Evolutionary conservation across 2,329 filamentous ascomycete species (phyloP).

Genomic region (Arthrobotrys sinensis): DNA sequence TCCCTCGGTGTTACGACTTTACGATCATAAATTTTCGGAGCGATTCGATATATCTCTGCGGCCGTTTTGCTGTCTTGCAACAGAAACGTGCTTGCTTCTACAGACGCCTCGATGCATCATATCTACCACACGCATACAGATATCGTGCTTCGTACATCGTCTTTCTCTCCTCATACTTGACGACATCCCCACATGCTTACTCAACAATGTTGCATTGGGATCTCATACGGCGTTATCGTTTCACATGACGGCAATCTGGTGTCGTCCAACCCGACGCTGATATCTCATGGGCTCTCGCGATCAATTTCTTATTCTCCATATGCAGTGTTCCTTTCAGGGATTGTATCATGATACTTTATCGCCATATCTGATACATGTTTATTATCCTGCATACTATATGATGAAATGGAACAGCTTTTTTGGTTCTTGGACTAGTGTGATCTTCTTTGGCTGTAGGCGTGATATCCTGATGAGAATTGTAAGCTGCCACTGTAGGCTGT

Average conservation of each 20-base stretch:
- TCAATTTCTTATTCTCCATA: neutral
- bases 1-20: conserved; percentile 30
- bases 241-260: conserved; percentile 13
- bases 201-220: conserved; percentile 10
- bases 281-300: neutral
- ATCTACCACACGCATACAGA: conserved; percentile 11
- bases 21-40: neutral
- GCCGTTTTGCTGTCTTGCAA: conserved; percentile 10
- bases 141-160: conserved; percentile 18
- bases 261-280: conserved; percentile 45
- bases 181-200: conserved; percentile 3
- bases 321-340: neutral
- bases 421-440: neutral
- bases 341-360: conserved; percentile 36
- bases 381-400: neutral
- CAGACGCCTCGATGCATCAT: conserved; percentile 13
- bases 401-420: conserved; percentile 15
- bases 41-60: neutral
- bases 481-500: neutral
- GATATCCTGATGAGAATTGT: neutral
- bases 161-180: conserved; percentile 3
- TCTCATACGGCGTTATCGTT: conserved; percentile 12
- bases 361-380: conserved; percentile 40
- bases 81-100: conserved; percentile 9
- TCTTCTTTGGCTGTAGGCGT: conserved; percentile 1